Evolutionary conservation across 768 basidiomycete genomes (phyloP).

Genomic region (Mycena floridula): DNA sequence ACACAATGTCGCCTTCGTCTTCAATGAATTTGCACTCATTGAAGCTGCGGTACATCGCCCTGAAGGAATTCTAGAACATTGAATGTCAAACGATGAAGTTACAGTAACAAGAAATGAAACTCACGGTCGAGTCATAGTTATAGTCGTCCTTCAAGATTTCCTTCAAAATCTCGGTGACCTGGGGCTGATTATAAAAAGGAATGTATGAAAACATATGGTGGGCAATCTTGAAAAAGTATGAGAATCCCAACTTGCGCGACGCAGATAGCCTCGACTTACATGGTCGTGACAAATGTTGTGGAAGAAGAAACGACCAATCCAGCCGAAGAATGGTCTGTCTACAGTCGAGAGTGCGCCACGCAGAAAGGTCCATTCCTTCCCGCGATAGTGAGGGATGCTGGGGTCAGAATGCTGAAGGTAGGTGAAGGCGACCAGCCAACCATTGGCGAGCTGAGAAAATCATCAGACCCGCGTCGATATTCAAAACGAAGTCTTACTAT

Average conservation of each 20-base stretch:
- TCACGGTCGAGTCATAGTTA: too few relatives aligned
- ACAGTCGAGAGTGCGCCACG: slow-evolving; percentile 54
- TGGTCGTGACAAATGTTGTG: slow-evolving; percentile 49
- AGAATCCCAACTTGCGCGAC: background rate
- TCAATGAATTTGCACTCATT: slow-evolving; percentile 58
- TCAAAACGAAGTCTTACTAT: slow-evolving; percentile 29
- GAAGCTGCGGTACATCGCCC: slow-evolving; percentile 54
- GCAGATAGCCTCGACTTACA: slow-evolving; percentile 19
- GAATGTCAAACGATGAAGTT: background rate
- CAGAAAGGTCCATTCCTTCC: slow-evolving; percentile 47
- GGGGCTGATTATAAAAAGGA: slow-evolving; percentile 52
- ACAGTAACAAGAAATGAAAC: slow-evolving; percentile 42
- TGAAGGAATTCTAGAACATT: slow-evolving; percentile 43
- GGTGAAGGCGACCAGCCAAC: slow-evolving; percentile 54
- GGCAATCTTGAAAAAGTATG: slow-evolving; percentile 37
- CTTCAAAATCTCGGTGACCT: slow-evolving; percentile 49
- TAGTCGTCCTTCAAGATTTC: slow-evolving; percentile 48
- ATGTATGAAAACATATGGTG: slow-evolving; percentile 57
- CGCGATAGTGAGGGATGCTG: slow-evolving; percentile 48
- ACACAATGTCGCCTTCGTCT: slow-evolving; percentile 55
- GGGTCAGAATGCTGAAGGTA: slow-evolving; percentile 59
- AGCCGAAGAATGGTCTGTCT: slow-evolving; percentile 53
- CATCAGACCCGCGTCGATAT: slow-evolving; percentile 13
- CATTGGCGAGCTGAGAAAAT: slow-evolving; percentile 29
- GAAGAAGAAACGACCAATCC: slow-evolving; percentile 57